Evolutionary conservation across 192 early-diverging fungal species (phyloP).

Genomic region (Linderina pennispora): DNA sequence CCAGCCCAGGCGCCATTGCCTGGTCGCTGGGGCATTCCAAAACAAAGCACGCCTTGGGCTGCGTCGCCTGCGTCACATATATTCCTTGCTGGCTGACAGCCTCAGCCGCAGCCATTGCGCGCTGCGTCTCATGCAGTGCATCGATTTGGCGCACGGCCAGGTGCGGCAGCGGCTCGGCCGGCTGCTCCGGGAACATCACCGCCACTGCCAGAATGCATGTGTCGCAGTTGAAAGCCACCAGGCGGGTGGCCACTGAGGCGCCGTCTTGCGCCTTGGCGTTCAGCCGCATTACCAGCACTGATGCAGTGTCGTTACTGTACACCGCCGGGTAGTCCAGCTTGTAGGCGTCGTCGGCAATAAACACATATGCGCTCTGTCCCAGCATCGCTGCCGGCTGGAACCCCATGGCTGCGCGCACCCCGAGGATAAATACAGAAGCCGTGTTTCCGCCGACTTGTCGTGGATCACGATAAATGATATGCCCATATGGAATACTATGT

Average conservation of each 20-base stretch:
- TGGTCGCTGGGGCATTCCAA: neutral
- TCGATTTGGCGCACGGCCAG: neutral
- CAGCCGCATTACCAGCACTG: neutral
- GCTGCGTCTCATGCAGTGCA: neutral
- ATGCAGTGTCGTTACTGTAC: neutral
- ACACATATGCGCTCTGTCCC: constrained; percentile 4
- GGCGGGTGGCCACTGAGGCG: neutral
- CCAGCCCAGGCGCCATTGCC: neutral
- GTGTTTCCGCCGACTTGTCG: constrained; percentile 8
- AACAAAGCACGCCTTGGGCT: constrained; percentile 1
- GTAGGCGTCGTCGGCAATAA: neutral
- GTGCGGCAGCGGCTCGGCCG: neutral
- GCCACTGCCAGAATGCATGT: constrained; percentile 3
- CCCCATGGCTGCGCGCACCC: constrained; percentile 5
- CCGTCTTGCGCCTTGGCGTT: neutral
- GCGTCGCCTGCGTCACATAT: neutral
- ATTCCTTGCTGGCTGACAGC: no score
- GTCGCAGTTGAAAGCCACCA: constrained; percentile 5
- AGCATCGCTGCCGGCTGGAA: constrained; percentile 2
- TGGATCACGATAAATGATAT: constrained; percentile 7
- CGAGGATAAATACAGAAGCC: constrained; percentile 6
- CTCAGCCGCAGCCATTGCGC: no score
- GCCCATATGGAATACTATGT: neutral
- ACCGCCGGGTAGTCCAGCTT: neutral
- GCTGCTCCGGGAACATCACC: neutral